Evolutionary conservation across 768 basidiomycete genomes (phyloP), one percentile per base, ranked within the genome.

Genomic region (Gymnopilus junonius): DNA sequence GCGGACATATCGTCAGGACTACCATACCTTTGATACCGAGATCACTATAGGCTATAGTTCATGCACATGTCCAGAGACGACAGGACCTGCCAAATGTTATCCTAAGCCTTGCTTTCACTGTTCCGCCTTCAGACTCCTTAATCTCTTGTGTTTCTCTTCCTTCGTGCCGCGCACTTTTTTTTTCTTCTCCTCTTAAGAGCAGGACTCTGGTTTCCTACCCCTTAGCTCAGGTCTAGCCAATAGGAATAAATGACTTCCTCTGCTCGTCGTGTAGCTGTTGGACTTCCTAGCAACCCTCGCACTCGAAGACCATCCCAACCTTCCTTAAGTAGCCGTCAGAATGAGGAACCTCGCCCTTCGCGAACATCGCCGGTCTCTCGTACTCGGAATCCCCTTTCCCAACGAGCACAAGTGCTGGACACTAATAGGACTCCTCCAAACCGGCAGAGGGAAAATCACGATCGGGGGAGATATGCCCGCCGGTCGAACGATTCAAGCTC

Each of bases 221-320:
- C 35, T 40, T 57, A 53, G 48, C 46, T 60, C 23, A 45, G 62
- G 43, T 65, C 56, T 55, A 59, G 58, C 43, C 54, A 40, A 64
- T 46, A 32, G 48, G n/a, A 51, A 32, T 29, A 29, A n/a, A 64
- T 65, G 55, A 50, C 63, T 55, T 55, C 62, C n/a, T 40, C 53
- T 20, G 56, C 67, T 55, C 66, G 54, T 51, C 45, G 57, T 65
- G 59, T 55, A 23, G 57, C 63, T n/a, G 32, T 46, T 31, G 71
- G 71, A 21, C 70, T 73, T 55, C 71, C 71, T 59, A 63, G 55
- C 40, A 73, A 71, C 45, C 71, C 71, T 45, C 71, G 71, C 23
- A 54, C 66, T 48, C 63, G 67, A 50, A 32, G 56, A 56, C 59
- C 50, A 58, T 53, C 63, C 29, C 62, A 42, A 48, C n/a, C 58